phyloP scores from a whole-genome alignment of 1,284 basidiomycete species.

The Pyrrhoderma noxium region DNA sequence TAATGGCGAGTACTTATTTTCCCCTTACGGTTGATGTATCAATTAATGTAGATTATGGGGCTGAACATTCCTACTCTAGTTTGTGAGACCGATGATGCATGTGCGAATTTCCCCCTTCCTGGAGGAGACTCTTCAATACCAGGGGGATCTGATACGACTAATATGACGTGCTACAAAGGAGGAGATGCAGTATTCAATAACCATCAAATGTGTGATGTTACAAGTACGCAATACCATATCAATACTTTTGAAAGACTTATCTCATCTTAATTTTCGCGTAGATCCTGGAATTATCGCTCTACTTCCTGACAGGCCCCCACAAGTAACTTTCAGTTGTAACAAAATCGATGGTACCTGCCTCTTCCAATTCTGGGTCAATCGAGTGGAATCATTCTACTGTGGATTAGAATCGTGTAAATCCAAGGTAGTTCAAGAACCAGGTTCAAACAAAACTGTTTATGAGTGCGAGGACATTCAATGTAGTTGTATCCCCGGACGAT shows the following conservation, averaged over 20 bases:
- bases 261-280: slow-evolving; percentile 25
- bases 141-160: slow-evolving; percentile 40
- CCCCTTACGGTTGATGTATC: too few relatives aligned
- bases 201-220: slow-evolving; percentile 97
- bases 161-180: slow-evolving; percentile 92
- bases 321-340: slow-evolving; percentile 92
- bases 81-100: slow-evolving; percentile 76
- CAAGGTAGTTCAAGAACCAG: slow-evolving; percentile 44
- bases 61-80: slow-evolving; percentile 43
- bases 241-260: background rate
- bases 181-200: slow-evolving; percentile 88
- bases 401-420: slow-evolving; percentile 64
- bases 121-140: slow-evolving; percentile 37
- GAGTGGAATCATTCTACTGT: slow-evolving; percentile 95
- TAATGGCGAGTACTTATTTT: slow-evolving; percentile 57
- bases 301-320: slow-evolving; percentile 81
- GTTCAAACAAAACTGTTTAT: slow-evolving; percentile 70
- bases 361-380: slow-evolving; percentile 97
- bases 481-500: slow-evolving; percentile 84
- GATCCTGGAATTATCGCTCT: slow-evolving; percentile 87
- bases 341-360: slow-evolving; percentile 56
- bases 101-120: slow-evolving; percentile 65
- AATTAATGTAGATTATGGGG: background rate
- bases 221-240: slow-evolving; percentile 56
- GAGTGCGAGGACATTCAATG: slow-evolving; percentile 81